Evolutionary conservation across 2,329 filamentous ascomycete species (phyloP).

Genomic region (Tolypocladium tundrense): DNA sequence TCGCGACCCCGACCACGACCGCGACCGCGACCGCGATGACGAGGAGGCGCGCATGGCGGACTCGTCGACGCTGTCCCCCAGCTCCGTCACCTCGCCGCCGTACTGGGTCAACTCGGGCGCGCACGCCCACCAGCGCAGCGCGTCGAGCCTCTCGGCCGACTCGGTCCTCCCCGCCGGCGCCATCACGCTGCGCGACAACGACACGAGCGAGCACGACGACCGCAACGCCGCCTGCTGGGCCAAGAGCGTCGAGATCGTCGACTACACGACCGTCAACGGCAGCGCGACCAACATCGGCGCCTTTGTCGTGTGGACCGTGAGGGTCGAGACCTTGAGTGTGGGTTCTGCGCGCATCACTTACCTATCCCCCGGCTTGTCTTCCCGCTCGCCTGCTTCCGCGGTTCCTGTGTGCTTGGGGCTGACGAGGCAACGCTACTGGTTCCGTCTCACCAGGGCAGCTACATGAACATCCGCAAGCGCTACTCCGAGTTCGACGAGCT

Average conservation of each 20-base stretch:
- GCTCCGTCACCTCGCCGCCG: slow-evolving; percentile 27
- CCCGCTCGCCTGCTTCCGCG: not conserved
- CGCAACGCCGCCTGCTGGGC: slow-evolving; percentile 54
- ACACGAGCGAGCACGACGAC: slow-evolving; percentile 38
- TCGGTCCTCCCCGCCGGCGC: slow-evolving; percentile 40
- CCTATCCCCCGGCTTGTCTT: not conserved
- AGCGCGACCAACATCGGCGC: slow-evolving; percentile 58
- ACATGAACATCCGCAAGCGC: slow-evolving; percentile 56
- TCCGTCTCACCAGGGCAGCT: slow-evolving; percentile 35
- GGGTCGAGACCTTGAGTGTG: slow-evolving; percentile 76
- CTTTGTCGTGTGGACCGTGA: slow-evolving; percentile 92
- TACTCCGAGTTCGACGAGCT: slow-evolving; percentile 94
- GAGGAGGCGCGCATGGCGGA: not conserved
- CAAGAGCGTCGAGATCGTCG: slow-evolving; percentile 48
- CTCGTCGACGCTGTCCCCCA: slow-evolving; percentile 15
- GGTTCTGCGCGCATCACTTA: slow-evolving; percentile 18
- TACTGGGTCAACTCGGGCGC: slow-evolving; percentile 29
- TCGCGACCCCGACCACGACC: slow-evolving; percentile 8
- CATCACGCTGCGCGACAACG: slow-evolving; percentile 54
- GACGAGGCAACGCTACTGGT: not conserved
- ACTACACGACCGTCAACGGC: slow-evolving; percentile 47
- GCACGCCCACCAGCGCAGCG: slow-evolving; percentile 22
- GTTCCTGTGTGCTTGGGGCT: not conserved
- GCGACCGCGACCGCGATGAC: not conserved
- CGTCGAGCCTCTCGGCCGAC: slow-evolving; percentile 35